Percentiles rank a stretch among this genome's conserved stretches.
phyloP scores from a whole-genome alignment of 1,284 basidiomycete species.

The Cryptococcus maquisensis region DNA sequence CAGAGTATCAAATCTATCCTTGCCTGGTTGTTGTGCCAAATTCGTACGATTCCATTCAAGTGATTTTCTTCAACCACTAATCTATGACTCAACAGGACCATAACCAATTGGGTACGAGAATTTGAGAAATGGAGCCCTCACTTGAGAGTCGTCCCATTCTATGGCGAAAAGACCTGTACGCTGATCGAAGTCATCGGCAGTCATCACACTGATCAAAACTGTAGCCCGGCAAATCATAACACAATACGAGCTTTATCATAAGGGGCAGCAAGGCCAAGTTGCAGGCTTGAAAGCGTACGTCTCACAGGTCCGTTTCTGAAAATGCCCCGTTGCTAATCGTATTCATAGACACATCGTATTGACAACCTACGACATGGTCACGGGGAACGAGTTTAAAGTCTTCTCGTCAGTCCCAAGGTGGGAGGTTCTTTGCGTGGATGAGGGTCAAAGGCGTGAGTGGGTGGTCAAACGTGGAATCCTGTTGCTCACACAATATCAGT shows the following conservation, averaged over 20 bases:
- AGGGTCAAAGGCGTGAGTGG: slow-evolving; percentile 78
- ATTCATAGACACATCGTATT: slow-evolving; percentile 65
- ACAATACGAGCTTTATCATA: slow-evolving; percentile 74
- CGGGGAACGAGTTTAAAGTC: slow-evolving; percentile 66
- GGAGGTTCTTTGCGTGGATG: slow-evolving; percentile 88
- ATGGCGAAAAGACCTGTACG: slow-evolving; percentile 56
- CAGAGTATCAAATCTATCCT: slow-evolving; percentile 60
- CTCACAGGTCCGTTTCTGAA: too few relatives aligned
- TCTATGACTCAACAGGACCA: slow-evolving; percentile 24
- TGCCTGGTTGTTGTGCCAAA: slow-evolving; percentile 90
- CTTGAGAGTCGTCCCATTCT: slow-evolving; percentile 42
- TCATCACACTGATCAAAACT: not conserved
- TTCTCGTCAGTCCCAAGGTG: slow-evolving; percentile 80
- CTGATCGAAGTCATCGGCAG: not conserved
- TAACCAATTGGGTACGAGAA: slow-evolving; percentile 59
- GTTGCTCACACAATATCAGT: slow-evolving; percentile 52
- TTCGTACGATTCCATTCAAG: slow-evolving; percentile 61
- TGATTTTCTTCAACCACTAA: not conserved
- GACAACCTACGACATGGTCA: slow-evolving; percentile 81
- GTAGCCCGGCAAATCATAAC: slow-evolving; percentile 75
- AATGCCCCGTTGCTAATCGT: not conserved
- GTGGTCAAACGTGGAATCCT: not conserved
- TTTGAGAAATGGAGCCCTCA: slow-evolving; percentile 86
- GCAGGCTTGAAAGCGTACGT: slow-evolving; percentile 46
- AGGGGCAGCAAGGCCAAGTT: slow-evolving; percentile 32